These are phyloP conservation scores for Trapa incisa DNA, from an alignment of 345 rosid species.

Conservation along the genomic window DNA sequence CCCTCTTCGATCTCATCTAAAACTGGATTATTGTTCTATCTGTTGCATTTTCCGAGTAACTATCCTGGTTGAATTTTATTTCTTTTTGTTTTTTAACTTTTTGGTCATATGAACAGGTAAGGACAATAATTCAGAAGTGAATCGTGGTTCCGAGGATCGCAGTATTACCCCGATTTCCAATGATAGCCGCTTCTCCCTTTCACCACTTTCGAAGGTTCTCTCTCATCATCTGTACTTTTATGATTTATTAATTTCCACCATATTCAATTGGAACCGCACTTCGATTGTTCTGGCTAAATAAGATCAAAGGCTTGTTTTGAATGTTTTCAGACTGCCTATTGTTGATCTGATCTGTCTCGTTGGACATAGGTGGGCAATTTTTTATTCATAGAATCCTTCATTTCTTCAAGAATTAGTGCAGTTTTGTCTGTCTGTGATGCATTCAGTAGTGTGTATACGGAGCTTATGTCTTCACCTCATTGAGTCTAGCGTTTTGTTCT, in stretches of 20 bases:
- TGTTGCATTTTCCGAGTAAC: constrained; percentile 3
- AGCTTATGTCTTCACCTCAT: neutral
- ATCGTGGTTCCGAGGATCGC: constrained; percentile 34
- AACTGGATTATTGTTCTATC: neutral
- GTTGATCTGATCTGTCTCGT: neutral
- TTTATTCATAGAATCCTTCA: neutral
- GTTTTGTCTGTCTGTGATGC: neutral
- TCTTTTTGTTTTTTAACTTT: neutral
- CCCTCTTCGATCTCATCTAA: neutral
- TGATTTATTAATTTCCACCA: neutral
- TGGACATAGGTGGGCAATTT: neutral
- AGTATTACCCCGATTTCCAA: constrained; percentile 48
- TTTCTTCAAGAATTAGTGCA: neutral
- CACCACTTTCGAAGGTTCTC: constrained; percentile 43
- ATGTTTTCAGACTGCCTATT: neutral
- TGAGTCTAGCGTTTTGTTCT: neutral
- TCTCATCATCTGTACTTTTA: neutral
- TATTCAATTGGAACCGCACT: neutral
- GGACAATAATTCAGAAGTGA: constrained; percentile 45
- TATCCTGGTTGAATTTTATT: neutral
- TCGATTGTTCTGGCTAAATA: neutral
- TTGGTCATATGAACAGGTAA: constrained; percentile 23
- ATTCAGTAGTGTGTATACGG: neutral
- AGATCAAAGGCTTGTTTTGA: neutral
- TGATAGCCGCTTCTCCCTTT: constrained; percentile 23